These are phyloP conservation scores for Lactuca sativa DNA, from an alignment of 129 eudicot genomes.

Conservation along the genomic window DNA sequence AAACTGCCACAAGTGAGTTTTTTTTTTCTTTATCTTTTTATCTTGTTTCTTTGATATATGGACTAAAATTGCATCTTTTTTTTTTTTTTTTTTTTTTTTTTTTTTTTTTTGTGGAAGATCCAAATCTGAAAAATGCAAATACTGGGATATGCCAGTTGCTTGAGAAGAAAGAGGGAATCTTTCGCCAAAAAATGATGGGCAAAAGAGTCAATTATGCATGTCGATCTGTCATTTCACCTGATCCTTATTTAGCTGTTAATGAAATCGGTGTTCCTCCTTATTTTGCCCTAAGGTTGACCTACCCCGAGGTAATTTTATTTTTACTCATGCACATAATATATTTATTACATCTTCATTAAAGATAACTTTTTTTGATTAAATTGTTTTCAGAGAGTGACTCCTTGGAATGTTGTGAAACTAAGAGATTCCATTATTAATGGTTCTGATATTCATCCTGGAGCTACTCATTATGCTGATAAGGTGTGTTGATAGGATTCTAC, in stretches of 20 bases:
- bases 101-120: conserved; percentile 53
- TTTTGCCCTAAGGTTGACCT: conserved; percentile 87
- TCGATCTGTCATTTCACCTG: conserved; percentile 96
- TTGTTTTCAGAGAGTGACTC: conserved; percentile 79
- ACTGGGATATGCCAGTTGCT: conserved; percentile 86
- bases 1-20: conserved; percentile 66
- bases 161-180: conserved; percentile 97
- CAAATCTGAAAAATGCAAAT: conserved; percentile 43
- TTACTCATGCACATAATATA: conserved; percentile 3
- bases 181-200: conserved; percentile 99
- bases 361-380: conserved; percentile 1
- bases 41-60: conserved; percentile 6
- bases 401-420: conserved; percentile 77
- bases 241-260: conserved; percentile 93
- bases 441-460: conserved; percentile 84
- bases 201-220: conserved; percentile 94
- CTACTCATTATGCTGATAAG: conserved; percentile 66
- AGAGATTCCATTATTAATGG: conserved; percentile 82
- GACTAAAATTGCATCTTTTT: conserved; percentile 12
- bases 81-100: too few relatives aligned
- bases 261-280: conserved; percentile 97
- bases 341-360: neutral
- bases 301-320: conserved; percentile 76
- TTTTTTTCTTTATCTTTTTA: too few relatives aligned
- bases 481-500: neutral